These are phyloP conservation scores for Hamamelis virginiana DNA, from an alignment of 164 flowering plant species.

Conservation along the genomic window DNA sequence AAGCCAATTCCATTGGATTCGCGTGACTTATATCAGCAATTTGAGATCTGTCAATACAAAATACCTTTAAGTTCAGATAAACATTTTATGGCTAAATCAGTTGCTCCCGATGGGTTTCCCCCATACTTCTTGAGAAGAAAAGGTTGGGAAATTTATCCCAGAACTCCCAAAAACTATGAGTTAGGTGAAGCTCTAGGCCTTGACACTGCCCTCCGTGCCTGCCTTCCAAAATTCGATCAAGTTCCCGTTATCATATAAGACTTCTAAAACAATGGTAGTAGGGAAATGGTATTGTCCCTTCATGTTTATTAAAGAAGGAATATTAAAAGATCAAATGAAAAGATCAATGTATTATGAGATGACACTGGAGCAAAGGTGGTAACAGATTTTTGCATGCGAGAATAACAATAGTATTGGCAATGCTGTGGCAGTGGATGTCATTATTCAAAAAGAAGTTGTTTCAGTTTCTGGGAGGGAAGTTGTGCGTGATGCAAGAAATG, in stretches of 20 bases:
- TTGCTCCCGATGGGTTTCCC: conserved; percentile 30
- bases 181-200: conserved; percentile 38
- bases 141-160: conserved; percentile 23
- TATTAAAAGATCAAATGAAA: conserved; percentile 35
- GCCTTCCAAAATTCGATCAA: conserved; percentile 24
- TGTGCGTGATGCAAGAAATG: conserved; percentile 12
- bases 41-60: conserved; percentile 22
- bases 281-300: conserved; percentile 71
- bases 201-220: conserved; percentile 18
- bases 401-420: conserved; percentile 14
- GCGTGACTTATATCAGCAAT: conserved; percentile 35
- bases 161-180: conserved; percentile 6
- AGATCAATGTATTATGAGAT: conserved; percentile 48
- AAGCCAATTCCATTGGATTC: conserved; percentile 42
- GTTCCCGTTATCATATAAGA: conserved; percentile 15
- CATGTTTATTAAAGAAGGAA: conserved; percentile 44
- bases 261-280: conserved; percentile 24
- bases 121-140: conserved; percentile 24
- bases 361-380: conserved; percentile 65
- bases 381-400: conserved; percentile 28
- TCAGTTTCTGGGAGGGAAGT: conserved; percentile 19
- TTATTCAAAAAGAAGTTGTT: conserved; percentile 12
- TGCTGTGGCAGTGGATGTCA: conserved; percentile 22
- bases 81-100: conserved; percentile 27
- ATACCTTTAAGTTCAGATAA: not conserved